Evolutionary conservation across 176 grass and related monocot species (phyloP).

Genomic region (Alopecurus myosuroides): DNA sequence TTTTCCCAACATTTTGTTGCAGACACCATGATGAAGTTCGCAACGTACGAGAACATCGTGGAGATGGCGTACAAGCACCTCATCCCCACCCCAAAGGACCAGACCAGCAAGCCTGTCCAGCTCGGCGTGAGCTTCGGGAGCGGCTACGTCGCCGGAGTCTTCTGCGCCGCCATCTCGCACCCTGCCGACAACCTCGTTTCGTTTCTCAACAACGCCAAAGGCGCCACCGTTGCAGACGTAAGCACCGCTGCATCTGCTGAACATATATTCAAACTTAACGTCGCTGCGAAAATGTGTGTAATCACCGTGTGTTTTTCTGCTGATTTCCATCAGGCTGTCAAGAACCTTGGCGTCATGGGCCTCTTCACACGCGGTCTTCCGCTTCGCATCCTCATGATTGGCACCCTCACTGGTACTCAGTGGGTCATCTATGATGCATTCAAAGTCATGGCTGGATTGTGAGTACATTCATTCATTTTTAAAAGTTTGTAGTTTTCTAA

Average conservation of each 20-base stretch:
- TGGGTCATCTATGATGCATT: conserved; percentile 93
- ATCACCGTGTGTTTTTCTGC: not conserved
- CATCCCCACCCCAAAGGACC: conserved; percentile 62
- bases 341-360: conserved; percentile 67
- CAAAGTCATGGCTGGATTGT: conserved; percentile 86
- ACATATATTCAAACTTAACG: not conserved
- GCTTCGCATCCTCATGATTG: conserved; percentile 85
- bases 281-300: not conserved
- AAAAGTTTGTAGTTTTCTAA: not conserved
- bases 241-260: not conserved
- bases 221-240: conserved; percentile 76
- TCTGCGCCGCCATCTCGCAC: conserved; percentile 77
- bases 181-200: conserved; percentile 87
- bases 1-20: not conserved
- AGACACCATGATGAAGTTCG: conserved; percentile 97
- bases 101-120: conserved; percentile 68
- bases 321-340: conserved; percentile 55
- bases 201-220: conserved; percentile 83
- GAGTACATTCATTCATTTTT: conserved; percentile 14
- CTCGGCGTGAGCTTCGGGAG: conserved; percentile 79
- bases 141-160: conserved; percentile 74
- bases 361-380: conserved; percentile 85
- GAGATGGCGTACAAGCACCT: conserved; percentile 74
- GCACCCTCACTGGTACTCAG: conserved; percentile 72
- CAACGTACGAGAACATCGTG: conserved; percentile 75